Evolutionary conservation across 2,329 filamentous ascomycete species (phyloP).

Genomic region (Trichophyton schoenleinii): DNA sequence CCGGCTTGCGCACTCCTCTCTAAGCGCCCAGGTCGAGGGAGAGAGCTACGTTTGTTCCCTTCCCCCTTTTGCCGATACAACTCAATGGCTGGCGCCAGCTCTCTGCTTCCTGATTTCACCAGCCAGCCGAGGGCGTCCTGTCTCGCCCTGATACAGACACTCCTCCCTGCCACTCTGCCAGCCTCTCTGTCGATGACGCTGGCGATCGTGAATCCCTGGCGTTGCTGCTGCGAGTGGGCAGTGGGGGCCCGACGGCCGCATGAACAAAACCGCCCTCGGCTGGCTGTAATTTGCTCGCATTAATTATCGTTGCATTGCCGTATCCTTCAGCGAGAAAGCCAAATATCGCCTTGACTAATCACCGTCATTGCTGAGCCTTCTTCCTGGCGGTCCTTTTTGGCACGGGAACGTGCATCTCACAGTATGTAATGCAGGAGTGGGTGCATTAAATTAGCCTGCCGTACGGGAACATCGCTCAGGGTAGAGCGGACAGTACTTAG

Average conservation of each 20-base stretch:
- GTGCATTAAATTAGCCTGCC: background rate
- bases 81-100: background rate
- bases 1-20: background rate
- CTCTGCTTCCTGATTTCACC: too few species aligned
- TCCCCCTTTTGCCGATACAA: background rate
- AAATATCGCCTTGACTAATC: slow-evolving; percentile 1
- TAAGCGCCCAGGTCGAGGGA: background rate
- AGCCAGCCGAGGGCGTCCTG: background rate
- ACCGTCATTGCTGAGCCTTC: background rate
- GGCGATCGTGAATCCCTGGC: slow-evolving; percentile 1
- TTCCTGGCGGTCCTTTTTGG: background rate
- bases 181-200: background rate
- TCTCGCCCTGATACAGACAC: background rate
- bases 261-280: background rate
- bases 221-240: slow-evolving; percentile 1
- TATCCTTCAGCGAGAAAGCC: slow-evolving; percentile 1
- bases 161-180: background rate
- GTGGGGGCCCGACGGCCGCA: slow-evolving; percentile 2
- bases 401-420: slow-evolving; percentile 1
- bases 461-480: background rate
- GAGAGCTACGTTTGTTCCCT: background rate
- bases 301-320: background rate
- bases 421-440: background rate
- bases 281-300: background rate
- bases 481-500: background rate